Evolutionary conservation across 176 grass and related monocot species (phyloP).

Genomic region (Oryza meridionalis): DNA sequence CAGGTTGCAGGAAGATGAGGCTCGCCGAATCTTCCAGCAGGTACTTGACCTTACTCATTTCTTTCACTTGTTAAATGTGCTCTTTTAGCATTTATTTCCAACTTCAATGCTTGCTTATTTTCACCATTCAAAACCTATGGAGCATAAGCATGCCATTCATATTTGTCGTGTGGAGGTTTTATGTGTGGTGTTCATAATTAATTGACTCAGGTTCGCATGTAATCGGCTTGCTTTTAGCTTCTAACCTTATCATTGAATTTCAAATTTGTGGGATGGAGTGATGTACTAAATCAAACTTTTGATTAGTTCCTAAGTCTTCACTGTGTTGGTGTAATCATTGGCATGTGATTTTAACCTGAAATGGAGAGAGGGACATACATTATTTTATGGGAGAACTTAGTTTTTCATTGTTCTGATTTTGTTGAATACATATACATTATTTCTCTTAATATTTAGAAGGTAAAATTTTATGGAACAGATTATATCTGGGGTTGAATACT

Average conservation of each 20-base stretch:
- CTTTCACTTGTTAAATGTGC: background rate
- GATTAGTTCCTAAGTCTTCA: background rate
- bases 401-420: background rate
- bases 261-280: background rate
- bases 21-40: conserved; percentile 94
- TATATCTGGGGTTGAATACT: conserved; percentile 96
- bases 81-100: background rate
- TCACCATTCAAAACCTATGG: conserved; percentile 13
- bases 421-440: background rate
- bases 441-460: conserved; percentile 26
- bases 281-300: background rate
- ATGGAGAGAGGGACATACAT: background rate
- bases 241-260: background rate
- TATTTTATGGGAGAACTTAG: background rate
- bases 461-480: conserved; percentile 60
- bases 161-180: background rate
- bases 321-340: background rate
- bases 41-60: conserved; percentile 30
- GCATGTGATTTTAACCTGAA: conserved; percentile 14
- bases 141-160: background rate
- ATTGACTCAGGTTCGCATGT: background rate
- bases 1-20: conserved; percentile 82
- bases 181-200: conserved; percentile 14
- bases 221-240: background rate
- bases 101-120: conserved; percentile 14